Percentiles rank a stretch among this genome's conserved stretches.
Evolutionary conservation across 2,329 filamentous ascomycete species (phyloP).

Genomic region (Cladosporium phlei): DNA sequence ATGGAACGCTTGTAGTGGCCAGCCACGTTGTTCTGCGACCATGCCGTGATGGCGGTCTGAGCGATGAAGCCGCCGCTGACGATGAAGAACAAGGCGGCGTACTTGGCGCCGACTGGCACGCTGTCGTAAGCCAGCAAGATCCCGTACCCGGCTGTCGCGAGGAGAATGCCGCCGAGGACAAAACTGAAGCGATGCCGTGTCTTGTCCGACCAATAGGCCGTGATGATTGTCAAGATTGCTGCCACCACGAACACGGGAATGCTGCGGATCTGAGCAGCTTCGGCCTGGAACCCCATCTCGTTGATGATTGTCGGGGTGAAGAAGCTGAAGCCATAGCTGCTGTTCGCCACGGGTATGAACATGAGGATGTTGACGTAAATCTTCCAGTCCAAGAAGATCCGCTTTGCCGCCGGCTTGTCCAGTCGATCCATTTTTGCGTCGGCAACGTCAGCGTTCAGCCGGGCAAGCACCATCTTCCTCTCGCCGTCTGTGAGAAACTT

Average conservation of each 20-base stretch:
- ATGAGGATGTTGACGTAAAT: constrained; percentile 38
- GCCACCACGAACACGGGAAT: constrained; percentile 34
- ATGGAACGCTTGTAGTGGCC: constrained; percentile 54
- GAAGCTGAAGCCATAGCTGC: constrained; percentile 41
- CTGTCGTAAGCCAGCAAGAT: constrained; percentile 48
- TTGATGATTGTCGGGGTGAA: constrained; percentile 41
- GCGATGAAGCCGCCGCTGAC: constrained; percentile 51
- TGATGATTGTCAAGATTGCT: constrained; percentile 34
- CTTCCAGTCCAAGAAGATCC: constrained; percentile 48
- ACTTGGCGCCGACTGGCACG: constrained; percentile 46
- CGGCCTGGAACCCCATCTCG: constrained; percentile 38
- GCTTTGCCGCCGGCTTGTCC: constrained; percentile 43
- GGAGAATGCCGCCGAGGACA: constrained; percentile 46
- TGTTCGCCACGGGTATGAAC: constrained; percentile 39
- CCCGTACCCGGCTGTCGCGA: constrained; percentile 52
- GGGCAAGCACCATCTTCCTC: constrained; percentile 39
- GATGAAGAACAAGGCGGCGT: constrained; percentile 53
- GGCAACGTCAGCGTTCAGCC: constrained; percentile 35
- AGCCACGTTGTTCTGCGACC: constrained; percentile 54
- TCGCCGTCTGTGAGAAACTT: constrained; percentile 45
- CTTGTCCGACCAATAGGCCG: constrained; percentile 47
- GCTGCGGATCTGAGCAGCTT: constrained; percentile 34
- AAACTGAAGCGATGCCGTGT: constrained; percentile 51
- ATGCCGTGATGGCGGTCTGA: constrained; percentile 52
- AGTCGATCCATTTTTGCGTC: constrained; percentile 49